phyloP scores from a whole-genome alignment of 148 eudicot genomes.

The Spergularia bocconei region DNA sequence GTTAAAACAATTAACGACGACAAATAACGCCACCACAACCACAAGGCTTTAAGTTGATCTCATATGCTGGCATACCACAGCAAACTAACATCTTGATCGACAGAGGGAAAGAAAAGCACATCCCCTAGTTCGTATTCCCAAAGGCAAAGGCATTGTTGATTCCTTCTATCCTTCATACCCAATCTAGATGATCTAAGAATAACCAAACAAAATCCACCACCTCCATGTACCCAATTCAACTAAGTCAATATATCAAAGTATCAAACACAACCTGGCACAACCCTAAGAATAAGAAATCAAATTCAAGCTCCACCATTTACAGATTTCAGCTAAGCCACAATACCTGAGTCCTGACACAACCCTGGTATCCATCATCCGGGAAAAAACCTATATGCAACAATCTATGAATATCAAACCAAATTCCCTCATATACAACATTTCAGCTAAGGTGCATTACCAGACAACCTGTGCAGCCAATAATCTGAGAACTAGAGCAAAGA shows the following conservation, averaged over 20 bases:
- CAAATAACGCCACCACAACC: neutral
- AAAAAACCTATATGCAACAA: neutral
- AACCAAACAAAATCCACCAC: neutral
- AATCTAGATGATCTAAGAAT: neutral
- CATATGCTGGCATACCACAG: neutral
- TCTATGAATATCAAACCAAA: no score
- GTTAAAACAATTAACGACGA: neutral
- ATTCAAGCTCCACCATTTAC: neutral
- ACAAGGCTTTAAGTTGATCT: neutral
- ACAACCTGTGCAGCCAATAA: no score
- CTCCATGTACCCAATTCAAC: no score
- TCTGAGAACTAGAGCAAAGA: no score
- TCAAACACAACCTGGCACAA: no score
- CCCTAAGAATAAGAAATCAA: neutral
- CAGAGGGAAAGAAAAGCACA: neutral
- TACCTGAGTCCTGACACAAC: neutral
- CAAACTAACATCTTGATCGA: neutral
- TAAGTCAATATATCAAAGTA: no score
- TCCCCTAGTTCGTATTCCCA: neutral
- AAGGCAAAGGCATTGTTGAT: neutral
- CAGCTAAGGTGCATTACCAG: no score
- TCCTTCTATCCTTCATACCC: neutral
- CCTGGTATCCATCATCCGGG: neutral
- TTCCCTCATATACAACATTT: no score
- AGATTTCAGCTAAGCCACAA: neutral